Conservation (phyloP, 1,284 basidiomycete genomes). For the Pyrrhoderma lamaoense region DNA sequence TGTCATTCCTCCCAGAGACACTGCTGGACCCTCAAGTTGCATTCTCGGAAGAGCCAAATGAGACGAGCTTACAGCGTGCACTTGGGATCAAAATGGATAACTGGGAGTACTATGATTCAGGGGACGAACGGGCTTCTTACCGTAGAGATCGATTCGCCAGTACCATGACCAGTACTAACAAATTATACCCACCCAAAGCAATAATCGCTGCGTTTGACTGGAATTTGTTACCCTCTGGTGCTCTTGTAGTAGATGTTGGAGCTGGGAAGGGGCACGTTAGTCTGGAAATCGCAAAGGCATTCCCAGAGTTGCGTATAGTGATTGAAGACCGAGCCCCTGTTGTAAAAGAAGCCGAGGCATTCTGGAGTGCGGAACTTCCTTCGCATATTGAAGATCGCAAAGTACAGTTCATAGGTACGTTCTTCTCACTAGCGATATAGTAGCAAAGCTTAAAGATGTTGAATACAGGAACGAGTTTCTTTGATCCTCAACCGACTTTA, state of each 20-base stretch:
- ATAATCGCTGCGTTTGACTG: slow-evolving; percentile 15
- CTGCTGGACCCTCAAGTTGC: slow-evolving; percentile 17
- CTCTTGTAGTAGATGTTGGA: slow-evolving; percentile 22
- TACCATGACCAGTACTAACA: slow-evolving; percentile 17
- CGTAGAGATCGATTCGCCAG: slow-evolving; percentile 18
- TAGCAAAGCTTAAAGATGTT: not conserved
- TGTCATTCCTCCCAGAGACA: slow-evolving; percentile 2
- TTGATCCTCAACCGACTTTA: slow-evolving; percentile 23
- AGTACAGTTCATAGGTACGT: slow-evolving; percentile 5
- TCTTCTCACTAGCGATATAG: too few relatives aligned
- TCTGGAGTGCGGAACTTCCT: not conserved
- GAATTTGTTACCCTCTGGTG: slow-evolving; percentile 10
- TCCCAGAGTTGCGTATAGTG: slow-evolving; percentile 18
- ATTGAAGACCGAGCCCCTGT: slow-evolving; percentile 20
- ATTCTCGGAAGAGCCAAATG: slow-evolving; percentile 17
- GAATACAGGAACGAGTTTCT: slow-evolving; percentile 26
- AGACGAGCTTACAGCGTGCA: slow-evolving; percentile 12
- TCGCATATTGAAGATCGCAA: not conserved
- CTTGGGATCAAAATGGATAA: slow-evolving; percentile 3
- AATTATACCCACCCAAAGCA: slow-evolving; percentile 6
- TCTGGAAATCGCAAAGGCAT: slow-evolving; percentile 13
- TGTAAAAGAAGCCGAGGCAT: slow-evolving; percentile 15
- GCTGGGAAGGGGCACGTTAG: slow-evolving; percentile 19
- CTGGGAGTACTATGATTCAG: slow-evolving; percentile 15
- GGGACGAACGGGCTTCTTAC: slow-evolving; percentile 1